Percentiles rank a stretch among this genome's conserved stretches.
These are phyloP conservation scores for Ceratobasidium sp. DNA, from an alignment of 1,284 basidiomycete genomes.

Conservation along the genomic window DNA sequence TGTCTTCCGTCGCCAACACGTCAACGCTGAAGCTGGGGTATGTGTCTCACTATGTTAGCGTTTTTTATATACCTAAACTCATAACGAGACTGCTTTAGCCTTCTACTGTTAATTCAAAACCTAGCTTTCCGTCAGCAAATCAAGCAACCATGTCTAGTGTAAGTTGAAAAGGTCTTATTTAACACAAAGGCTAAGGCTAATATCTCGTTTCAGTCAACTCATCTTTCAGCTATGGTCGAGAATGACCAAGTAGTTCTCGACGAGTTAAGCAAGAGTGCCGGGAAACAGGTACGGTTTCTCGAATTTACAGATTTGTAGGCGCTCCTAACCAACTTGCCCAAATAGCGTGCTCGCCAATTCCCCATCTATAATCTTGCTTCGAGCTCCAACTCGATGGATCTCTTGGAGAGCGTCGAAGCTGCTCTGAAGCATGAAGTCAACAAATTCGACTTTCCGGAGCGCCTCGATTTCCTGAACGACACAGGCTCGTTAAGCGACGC, in stretches of 20 bases:
- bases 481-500: background rate
- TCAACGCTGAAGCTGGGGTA: constrained; percentile 34
- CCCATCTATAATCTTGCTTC: background rate
- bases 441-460: constrained; percentile 33
- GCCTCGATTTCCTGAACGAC: background rate
- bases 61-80: background rate
- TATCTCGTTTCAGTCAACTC: background rate
- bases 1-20: background rate
- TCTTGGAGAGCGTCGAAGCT: constrained; percentile 23
- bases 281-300: constrained; percentile 9
- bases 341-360: background rate
- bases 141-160: background rate
- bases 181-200: background rate
- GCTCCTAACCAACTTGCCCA: background rate
- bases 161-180: background rate
- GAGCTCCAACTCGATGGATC: background rate
- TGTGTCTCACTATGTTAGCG: background rate
- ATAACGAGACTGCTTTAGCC: constrained; percentile 1
- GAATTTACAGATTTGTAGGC: background rate
- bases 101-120: background rate
- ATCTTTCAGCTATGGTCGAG: background rate
- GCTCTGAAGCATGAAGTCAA: constrained; percentile 13
- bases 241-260: background rate
- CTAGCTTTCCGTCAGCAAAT: background rate
- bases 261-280: background rate